Evolutionary conservation across 345 rosid species (phyloP), one percentile per base, ranked within the genome.

Genomic region (Citropsis articulata): DNA sequence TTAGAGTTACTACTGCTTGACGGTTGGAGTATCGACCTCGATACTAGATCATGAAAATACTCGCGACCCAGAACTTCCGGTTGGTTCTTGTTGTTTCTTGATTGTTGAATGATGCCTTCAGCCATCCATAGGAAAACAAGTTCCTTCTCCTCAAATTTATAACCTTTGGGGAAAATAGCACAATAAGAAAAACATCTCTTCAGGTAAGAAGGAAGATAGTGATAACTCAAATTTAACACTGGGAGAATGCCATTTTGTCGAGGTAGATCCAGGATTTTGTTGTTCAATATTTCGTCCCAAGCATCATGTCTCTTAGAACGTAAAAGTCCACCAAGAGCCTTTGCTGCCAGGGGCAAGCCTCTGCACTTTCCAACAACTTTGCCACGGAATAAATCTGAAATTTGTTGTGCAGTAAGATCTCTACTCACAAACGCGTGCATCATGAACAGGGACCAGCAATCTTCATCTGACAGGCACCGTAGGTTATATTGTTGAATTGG

Each of bases 1-100:
- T 36, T 72, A 35, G 16, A 13, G 36, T 2, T 0, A 4, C 13
- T 1, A 13, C 5, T 5, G 14, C 22, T 57, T 13, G 40, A 21
- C 4, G n/a, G 61, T 35, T 71, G 74, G 18, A 84, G 66, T 4
- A 84, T 30, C 1, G 84, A 84, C 72, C 82, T 70, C 50, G 36
- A 64, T 2, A 45, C 0, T 27, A 80, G 38, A 33, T 67, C 40
- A 4, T 14, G 7, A 8, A 84, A 78, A 71, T 33, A 79, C 24
- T 64, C 6, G 9, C 31, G 2, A 5, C 76, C 76, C 64, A 18
- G 24, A 16, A 7, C 74, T 19, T 57, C 53, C 7, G 24, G 3
- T 1, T 24, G 48, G 0, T 31, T 31, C 2, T 22, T 9, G 9
- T 35, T 8, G 6, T 50, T 22, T 1, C 6, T 53, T 1, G 22